These are phyloP conservation scores for Mortierella sp. DNA, from an alignment of 371 early-diverging fungal species.

Conservation along the genomic window DNA sequence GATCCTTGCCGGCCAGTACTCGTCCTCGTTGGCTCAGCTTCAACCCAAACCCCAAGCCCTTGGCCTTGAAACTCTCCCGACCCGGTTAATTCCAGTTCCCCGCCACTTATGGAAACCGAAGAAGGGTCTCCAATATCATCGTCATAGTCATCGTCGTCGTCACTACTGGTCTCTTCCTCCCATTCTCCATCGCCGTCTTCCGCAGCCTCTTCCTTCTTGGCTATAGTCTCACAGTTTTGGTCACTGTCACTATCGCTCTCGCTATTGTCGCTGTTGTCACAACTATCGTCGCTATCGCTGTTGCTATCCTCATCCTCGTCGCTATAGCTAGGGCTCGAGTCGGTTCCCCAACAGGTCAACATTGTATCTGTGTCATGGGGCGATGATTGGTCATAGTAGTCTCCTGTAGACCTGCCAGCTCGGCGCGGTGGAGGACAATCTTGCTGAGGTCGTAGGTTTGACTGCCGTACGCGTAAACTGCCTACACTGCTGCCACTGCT, in stretches of 20 bases:
- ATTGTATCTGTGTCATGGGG: slow-evolving; percentile 34
- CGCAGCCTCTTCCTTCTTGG: slow-evolving; percentile 28
- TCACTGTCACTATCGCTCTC: slow-evolving; percentile 26
- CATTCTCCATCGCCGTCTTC: slow-evolving; percentile 53
- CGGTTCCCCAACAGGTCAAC: slow-evolving; percentile 45
- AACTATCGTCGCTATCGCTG: slow-evolving; percentile 1
- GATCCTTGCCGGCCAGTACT: too few species aligned
- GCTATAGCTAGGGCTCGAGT: slow-evolving; percentile 26
- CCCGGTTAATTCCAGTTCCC: too few species aligned
- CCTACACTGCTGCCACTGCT: slow-evolving; percentile 26
- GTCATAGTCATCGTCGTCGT: slow-evolving; percentile 30
- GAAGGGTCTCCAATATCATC: not conserved
- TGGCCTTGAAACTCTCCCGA: too few species aligned
- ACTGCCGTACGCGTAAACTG: slow-evolving; percentile 15
- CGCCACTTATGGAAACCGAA: too few species aligned
- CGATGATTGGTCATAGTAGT: slow-evolving; percentile 27
- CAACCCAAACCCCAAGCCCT: too few species aligned
- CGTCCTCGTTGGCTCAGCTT: too few species aligned
- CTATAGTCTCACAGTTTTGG: not conserved
- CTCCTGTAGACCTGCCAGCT: not conserved
- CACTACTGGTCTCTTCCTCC: slow-evolving; percentile 39
- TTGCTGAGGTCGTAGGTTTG: slow-evolving; percentile 7
- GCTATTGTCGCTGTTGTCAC: slow-evolving; percentile 15
- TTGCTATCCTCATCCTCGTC: slow-evolving; percentile 39
- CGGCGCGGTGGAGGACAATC: slow-evolving; percentile 9